Base-by-base conservation (phyloP, 2,329 filamentous ascomycete genomes). In the Chaetomium sp. region DNA sequence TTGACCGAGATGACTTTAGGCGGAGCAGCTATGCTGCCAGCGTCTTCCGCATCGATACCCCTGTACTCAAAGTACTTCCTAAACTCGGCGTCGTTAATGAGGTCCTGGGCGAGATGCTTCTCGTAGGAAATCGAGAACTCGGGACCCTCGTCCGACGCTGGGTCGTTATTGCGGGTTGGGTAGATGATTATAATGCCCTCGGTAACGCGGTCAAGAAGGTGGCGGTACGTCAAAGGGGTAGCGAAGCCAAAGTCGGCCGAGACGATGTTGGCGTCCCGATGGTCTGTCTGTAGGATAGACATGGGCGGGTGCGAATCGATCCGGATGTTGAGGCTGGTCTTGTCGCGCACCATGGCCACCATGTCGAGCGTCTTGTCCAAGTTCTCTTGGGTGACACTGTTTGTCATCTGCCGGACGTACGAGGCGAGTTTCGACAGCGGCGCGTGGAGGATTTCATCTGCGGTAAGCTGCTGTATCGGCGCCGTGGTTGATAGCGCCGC, bases 21-120 rank as follows among this genome's bases (percentile, higher is more conserved):
- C 49, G 31, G 4, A 47, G 31, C 38, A 19, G 3, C 19, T 33
- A 16, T 12, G 31, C 23, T 55, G 1, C 58, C 31, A 8, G 60
- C 60, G 10, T 65, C 56, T 49, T 65, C 60, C 19, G 64, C 64
- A 12, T 63, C 64, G 23, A 79, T 65, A 0, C 76, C 78, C 38
- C 77, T 68, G 57, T 74, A 79, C 65, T 78, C 76, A 61, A 79
- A 79, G 21, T 74, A 79, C 55, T 67, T 57, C 21, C 61, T 74
- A 74, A 75, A 79, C 64, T 78, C 58, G 2, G 63, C 47, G 55
- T 79, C 76, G 2, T 75, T 63, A 2, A 79, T 71, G 12, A 79
- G 58, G 4, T 62, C 64, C 29, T 72, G 45, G 0, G 71, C 70
- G 0, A 79, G 55, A 2, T 71, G 70, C 68, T 74, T 77, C 70